A percentile compares a stretch with the other conserved stretches of the same genome.
phyloP scores from a whole-genome alignment of 139 green algal genomes.

The Choricystis sp. region DNA sequence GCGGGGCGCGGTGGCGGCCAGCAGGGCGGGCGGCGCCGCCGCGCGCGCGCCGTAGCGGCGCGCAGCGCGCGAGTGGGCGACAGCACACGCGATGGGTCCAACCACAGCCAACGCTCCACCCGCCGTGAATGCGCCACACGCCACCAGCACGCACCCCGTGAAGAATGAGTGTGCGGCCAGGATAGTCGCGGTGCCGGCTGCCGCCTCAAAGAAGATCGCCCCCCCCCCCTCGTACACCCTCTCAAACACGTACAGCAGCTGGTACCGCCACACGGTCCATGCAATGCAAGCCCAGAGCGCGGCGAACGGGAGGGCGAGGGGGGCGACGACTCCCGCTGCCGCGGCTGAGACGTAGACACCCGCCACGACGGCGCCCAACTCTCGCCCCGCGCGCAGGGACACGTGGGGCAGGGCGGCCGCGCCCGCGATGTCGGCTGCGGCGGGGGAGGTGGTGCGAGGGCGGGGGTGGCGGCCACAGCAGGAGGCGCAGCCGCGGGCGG shows the following conservation, averaged over 20 bases:
- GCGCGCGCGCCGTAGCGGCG: neutral
- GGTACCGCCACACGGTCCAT: slow-evolving; percentile 35
- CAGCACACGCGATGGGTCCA: slow-evolving; percentile 8
- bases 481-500: slow-evolving; percentile 7
- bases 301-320: slow-evolving; percentile 41
- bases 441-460: neutral
- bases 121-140: slow-evolving; percentile 22
- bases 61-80: slow-evolving; percentile 13
- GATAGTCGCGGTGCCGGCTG: slow-evolving; percentile 17
- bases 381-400: slow-evolving; percentile 8
- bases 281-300: slow-evolving; percentile 32
- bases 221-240: slow-evolving; percentile 20
- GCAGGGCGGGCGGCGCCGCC: slow-evolving; percentile 1
- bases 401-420: neutral
- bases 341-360: slow-evolving; percentile 6
- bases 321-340: slow-evolving; percentile 33
- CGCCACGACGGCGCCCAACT: slow-evolving; percentile 12
- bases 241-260: slow-evolving; percentile 38
- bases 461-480: neutral
- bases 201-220: slow-evolving; percentile 12
- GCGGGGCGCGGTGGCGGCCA: slow-evolving; percentile 1
- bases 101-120: slow-evolving; percentile 14
- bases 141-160: slow-evolving; percentile 20
- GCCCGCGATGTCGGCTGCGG: neutral
- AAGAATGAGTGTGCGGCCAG: slow-evolving; percentile 26